Conservation (phyloP, 768 basidiomycete species). For the Amanita phalloides region DNA sequence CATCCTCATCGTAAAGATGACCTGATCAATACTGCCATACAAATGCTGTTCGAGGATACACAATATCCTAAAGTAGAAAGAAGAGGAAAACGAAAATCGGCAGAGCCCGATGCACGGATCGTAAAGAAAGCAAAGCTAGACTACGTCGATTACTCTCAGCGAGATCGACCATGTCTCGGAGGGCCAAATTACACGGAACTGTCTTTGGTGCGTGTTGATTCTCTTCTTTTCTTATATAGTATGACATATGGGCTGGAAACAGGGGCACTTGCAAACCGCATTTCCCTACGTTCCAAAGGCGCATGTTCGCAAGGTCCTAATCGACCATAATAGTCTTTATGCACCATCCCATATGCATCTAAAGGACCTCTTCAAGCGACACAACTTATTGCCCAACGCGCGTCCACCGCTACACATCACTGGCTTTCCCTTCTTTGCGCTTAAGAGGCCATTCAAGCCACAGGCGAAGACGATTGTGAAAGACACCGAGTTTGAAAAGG, state of each 20-base stretch:
- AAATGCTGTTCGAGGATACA: conserved; percentile 51
- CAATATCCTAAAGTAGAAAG: conserved; percentile 44
- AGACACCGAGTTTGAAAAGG: conserved; percentile 36
- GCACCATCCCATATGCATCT: conserved; percentile 56
- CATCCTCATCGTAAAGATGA: conserved; percentile 22
- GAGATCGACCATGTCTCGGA: conserved; percentile 30
- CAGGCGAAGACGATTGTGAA: conserved; percentile 17
- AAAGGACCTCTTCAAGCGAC: conserved; percentile 20
- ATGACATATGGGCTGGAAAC: not conserved
- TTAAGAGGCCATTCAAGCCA: conserved; percentile 27
- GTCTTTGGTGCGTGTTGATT: conserved; percentile 32
- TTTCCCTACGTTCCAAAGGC: conserved; percentile 49
- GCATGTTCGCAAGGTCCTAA: conserved; percentile 38
- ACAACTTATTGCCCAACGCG: conserved; percentile 9
- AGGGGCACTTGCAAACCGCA: conserved; percentile 44
- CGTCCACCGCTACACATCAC: conserved; percentile 23
- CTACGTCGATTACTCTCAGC: conserved; percentile 28
- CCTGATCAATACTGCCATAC: conserved; percentile 44
- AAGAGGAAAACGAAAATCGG: conserved; percentile 21
- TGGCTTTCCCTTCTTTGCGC: conserved; percentile 17
- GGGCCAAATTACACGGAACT: conserved; percentile 37
- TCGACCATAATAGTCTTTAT: conserved; percentile 35
- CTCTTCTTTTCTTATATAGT: conserved; percentile 1
- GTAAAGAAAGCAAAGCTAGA: conserved; percentile 40
- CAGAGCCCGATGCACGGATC: conserved; percentile 13